Evolutionary conservation across 257 asterid genomes (phyloP).

Genomic region (Striga asiatica): DNA sequence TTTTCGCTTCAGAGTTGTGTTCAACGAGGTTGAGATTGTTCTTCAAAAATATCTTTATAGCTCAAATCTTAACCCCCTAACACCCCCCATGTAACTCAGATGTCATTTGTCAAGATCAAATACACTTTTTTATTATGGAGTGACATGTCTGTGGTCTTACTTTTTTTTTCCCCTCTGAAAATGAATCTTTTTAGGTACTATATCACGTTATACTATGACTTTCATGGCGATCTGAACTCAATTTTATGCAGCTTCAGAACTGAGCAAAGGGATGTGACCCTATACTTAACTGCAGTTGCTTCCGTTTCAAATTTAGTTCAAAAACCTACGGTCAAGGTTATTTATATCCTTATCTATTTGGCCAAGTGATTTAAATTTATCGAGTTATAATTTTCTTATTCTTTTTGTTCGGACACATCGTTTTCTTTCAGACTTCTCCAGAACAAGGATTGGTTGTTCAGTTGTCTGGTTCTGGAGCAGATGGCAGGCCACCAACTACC

Average conservation of each 20-base stretch:
- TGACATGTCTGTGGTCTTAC: no score
- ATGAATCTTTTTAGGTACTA: neutral
- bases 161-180: no score
- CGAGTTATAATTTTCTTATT: neutral
- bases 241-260: slow-evolving; percentile 58
- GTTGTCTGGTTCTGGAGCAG: slow-evolving; percentile 76
- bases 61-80: neutral
- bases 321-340: slow-evolving; percentile 70
- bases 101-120: no score
- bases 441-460: slow-evolving; percentile 58
- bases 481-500: slow-evolving; percentile 75
- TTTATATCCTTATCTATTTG: slow-evolving; percentile 8
- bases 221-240: no score
- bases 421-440: slow-evolving; percentile 50
- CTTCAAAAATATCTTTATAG: neutral
- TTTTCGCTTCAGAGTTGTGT: neutral
- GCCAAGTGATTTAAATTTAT: neutral
- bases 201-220: slow-evolving; percentile 8
- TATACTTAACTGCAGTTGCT: slow-evolving; percentile 74
- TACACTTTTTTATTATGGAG: no score
- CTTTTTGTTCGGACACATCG: neutral
- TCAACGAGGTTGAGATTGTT: neutral
- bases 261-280: slow-evolving; percentile 67
- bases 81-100: no score
- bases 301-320: slow-evolving; percentile 60